Evolutionary conservation across 2,329 filamentous ascomycete genomes (phyloP), one percentile per base, ranked within the genome.

Genomic region (Sporothrix variecibatus): DNA sequence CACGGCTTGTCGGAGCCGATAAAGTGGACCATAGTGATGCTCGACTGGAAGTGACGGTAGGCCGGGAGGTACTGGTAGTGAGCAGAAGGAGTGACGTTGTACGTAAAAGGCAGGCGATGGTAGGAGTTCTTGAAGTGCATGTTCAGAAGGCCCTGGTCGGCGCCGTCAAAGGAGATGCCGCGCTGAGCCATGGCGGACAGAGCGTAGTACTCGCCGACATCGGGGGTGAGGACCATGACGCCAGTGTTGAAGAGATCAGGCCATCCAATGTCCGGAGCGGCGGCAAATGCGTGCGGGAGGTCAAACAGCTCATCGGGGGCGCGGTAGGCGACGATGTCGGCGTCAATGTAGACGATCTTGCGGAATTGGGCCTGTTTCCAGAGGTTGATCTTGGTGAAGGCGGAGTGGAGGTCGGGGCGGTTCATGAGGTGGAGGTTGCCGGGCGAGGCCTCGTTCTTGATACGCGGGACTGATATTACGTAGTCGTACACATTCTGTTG

Each of bases 161-260:
- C 96, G 68, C 96, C 96, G 81, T 99, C 96, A 80, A 99, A 99
- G 77, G 95, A 98, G 81, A 95, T 93, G 34, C 95, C 95, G 73
- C 91, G 87, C 78, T 94, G 89, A 34, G 96, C 94, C 87, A 98
- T 90, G 76, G 93, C 93, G 76, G 91, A 86, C 80, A 99, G 87
- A 58, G 94, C 93, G 83, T 94, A 92, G 83, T 95, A 98, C 78
- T 97, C 95, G 74, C 92, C 92, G 88, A 95, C 86, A 82, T 95
- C 92, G 46, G 96, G 96, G 20, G 88, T 92, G 75, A 99, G 83
- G 49, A 94, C 94, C 94, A 99, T 97, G 78, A 99, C 90, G 79
- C 96, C 96, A n/a, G 93, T 94, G 84, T 99, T 99, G 90, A 98
- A 98, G 75, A 95, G 89, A 84, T 99, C 96, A 46, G 96, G 96